Conservation (phyloP, 2,329 filamentous ascomycete species). For the Davidsoniella australis region DNA sequence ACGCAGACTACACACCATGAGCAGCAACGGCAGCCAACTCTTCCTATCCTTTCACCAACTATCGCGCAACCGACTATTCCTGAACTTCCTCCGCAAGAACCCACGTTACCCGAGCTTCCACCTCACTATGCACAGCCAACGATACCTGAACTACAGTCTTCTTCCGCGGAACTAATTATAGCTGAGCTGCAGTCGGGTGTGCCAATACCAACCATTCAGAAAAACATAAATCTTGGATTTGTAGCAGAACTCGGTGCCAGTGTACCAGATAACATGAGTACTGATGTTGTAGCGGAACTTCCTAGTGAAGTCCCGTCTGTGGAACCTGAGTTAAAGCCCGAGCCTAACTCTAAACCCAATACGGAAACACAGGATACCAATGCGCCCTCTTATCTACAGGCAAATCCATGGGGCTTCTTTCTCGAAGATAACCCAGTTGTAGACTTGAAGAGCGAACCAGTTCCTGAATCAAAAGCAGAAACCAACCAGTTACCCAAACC, state of each 20-base stretch:
- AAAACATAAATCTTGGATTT: not conserved
- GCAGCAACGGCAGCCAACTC: no score
- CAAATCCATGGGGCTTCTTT: conserved; percentile 14
- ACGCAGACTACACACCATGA: no score
- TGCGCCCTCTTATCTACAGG: not conserved
- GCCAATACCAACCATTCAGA: not conserved
- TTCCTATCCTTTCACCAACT: not conserved
- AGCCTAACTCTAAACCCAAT: not conserved
- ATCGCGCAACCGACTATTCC: not conserved
- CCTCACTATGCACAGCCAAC: not conserved
- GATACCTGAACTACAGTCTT: not conserved
- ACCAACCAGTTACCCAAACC: no score
- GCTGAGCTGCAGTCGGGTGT: not conserved
- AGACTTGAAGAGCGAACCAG: not conserved
- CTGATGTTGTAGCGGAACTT: conserved; percentile 8
- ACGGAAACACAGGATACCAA: not conserved
- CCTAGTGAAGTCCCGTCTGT: not conserved
- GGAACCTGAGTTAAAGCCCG: not conserved
- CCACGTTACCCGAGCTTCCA: no score
- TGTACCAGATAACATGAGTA: not conserved
- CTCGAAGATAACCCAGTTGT: conserved; percentile 11
- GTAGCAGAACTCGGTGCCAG: conserved; percentile 9
- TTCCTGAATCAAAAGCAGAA: no score
- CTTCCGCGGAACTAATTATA: not conserved
- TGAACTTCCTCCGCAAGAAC: not conserved